Percentiles rank a stretch among this genome's conserved stretches.
Conservation (phyloP, 78 protist genomes). For the Isochrysis galbana region DNA sequence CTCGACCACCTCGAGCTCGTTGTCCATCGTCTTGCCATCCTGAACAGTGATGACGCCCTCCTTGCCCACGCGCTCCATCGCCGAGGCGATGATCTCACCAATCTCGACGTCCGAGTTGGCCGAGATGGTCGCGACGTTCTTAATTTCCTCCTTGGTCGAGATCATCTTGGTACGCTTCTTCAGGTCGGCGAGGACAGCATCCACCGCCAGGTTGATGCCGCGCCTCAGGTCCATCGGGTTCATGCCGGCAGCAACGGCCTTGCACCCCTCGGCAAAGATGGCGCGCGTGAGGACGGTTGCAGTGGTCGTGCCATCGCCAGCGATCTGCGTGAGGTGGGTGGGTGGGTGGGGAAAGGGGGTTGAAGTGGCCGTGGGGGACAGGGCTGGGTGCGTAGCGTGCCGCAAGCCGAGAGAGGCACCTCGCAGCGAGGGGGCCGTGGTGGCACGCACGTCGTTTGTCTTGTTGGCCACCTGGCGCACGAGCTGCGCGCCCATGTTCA, state of each 20-base stretch:
- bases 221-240: slow-evolving; percentile 96
- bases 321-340: background rate
- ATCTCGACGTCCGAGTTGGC: slow-evolving; percentile 97
- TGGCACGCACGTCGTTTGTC: slow-evolving; percentile 96
- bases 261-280: slow-evolving; percentile 93
- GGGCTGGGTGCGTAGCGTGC: too few species aligned
- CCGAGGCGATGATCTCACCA: slow-evolving; percentile 94
- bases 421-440: too few species aligned
- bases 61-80: slow-evolving; percentile 97
- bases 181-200: slow-evolving; percentile 75
- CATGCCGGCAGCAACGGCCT: slow-evolving; percentile 95
- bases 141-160: slow-evolving; percentile 88
- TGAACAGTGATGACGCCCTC: slow-evolving; percentile 98
- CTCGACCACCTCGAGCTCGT: slow-evolving; percentile 87
- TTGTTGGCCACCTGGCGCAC: slow-evolving; percentile 88
- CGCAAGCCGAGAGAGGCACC: too few species aligned
- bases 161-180: slow-evolving; percentile 78
- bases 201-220: slow-evolving; percentile 92
- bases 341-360: background rate
- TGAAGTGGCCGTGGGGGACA: too few species aligned
- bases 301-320: slow-evolving; percentile 92
- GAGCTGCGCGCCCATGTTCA: slow-evolving; percentile 97
- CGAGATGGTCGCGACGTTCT: slow-evolving; percentile 96
- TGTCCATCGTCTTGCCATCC: slow-evolving; percentile 96
- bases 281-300: slow-evolving; percentile 97